Conservation (phyloP, 257 asterid species). For the Jasminum sambac region DNA sequence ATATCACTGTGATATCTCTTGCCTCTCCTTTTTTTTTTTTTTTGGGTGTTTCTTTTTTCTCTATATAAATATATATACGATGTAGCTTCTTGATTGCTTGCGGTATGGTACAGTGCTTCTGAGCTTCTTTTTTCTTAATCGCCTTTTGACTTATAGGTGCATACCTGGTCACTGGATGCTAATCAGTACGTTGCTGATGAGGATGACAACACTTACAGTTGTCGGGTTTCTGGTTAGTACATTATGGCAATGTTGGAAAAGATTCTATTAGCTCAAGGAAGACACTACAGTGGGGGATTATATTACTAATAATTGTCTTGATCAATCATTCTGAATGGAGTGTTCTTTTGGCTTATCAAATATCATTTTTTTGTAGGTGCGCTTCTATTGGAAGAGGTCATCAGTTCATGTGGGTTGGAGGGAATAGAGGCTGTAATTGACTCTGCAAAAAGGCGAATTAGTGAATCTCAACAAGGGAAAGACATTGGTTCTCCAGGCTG, state of each 20-base stretch:
- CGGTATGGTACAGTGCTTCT: conserved; percentile 3
- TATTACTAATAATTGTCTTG: not conserved
- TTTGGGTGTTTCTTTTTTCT: too few relatives aligned
- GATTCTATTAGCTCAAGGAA: not conserved
- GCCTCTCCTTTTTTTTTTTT: not conserved
- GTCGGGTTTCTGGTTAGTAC: conserved; percentile 90
- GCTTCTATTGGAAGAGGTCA: conserved; percentile 79
- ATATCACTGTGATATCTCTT: conserved; percentile 10
- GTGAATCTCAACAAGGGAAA: conserved; percentile 80
- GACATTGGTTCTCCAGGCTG: conserved; percentile 67
- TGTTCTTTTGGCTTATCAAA: conserved; percentile 5
- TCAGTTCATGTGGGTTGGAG: conserved; percentile 58
- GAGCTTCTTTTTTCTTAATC: conserved; percentile 15
- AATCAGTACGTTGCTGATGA: conserved; percentile 96
- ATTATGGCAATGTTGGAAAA: conserved; percentile 21
- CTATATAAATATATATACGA: too few relatives aligned
- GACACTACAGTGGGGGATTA: not conserved
- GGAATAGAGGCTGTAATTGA: conserved; percentile 83
- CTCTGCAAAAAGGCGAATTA: conserved; percentile 71
- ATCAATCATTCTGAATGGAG: not conserved
- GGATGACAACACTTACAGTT: conserved; percentile 88
- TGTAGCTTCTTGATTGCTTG: not conserved
- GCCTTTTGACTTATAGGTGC: conserved; percentile 52
- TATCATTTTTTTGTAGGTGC: conserved; percentile 55
- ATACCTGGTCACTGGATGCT: conserved; percentile 86